Evolutionary conservation across 2,329 filamentous ascomycete species (phyloP).

Genomic region (Capronia americana): DNA sequence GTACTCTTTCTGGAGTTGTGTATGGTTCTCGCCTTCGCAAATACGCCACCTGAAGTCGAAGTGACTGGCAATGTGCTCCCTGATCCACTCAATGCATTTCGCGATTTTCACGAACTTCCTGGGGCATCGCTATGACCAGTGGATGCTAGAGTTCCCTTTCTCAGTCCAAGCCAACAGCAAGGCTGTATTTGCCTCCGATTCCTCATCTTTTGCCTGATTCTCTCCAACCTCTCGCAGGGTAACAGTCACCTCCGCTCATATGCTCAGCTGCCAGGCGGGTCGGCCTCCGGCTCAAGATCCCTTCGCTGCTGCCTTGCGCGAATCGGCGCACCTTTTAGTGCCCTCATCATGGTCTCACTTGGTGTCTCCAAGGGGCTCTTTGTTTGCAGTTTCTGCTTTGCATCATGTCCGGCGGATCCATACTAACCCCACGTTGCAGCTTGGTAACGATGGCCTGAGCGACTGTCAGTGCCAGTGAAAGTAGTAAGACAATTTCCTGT

Average conservation of each 20-base stretch:
- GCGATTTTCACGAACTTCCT: neutral
- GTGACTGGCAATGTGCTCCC: neutral
- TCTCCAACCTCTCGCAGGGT: neutral
- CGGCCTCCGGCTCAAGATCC: neutral
- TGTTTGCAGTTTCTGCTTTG: neutral
- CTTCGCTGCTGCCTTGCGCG: neutral
- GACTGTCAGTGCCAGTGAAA: constrained; percentile 3
- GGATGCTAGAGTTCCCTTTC: neutral
- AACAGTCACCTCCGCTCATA: neutral
- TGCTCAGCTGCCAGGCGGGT: neutral
- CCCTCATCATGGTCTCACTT: neutral
- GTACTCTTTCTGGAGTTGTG: neutral
- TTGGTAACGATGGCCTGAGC: neutral
- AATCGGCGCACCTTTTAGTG: neutral
- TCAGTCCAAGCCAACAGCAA: neutral
- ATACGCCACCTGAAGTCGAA: neutral
- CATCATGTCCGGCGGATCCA: neutral
- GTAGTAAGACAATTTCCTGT: constrained; percentile 10
- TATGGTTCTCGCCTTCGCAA: neutral
- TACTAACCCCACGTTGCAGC: neutral
- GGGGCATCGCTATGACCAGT: neutral
- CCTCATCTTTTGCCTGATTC: neutral
- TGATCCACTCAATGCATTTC: neutral
- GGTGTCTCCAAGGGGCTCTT: neutral
- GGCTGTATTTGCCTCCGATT: neutral